Conservation (phyloP, 768 basidiomycete genomes). For the Fistulinella prunicolor region DNA sequence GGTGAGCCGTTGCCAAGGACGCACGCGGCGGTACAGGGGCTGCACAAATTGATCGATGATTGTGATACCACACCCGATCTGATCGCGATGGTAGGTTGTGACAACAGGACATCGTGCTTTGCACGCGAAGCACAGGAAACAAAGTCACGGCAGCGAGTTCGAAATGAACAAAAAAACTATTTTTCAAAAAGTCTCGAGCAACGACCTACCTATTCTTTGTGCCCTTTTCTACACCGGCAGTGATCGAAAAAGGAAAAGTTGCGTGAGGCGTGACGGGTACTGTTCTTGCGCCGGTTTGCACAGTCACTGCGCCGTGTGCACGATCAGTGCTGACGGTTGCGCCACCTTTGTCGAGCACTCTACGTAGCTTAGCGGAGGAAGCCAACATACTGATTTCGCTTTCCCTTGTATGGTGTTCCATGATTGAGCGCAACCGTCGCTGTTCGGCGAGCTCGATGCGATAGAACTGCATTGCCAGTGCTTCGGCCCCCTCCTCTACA, state of each 20-base stretch:
- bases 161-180: neutral
- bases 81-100: too few relatives aligned
- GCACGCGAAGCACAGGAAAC: neutral
- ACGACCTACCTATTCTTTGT: slow-evolving; percentile 77
- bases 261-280: slow-evolving; percentile 18
- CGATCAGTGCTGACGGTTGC: neutral
- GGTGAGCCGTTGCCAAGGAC: neutral
- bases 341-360: neutral
- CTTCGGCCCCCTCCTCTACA: slow-evolving; percentile 69
- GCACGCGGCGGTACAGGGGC: neutral
- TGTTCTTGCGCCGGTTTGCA: slow-evolving; percentile 14
- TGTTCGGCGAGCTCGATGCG: slow-evolving; percentile 90
- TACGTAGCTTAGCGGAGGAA: slow-evolving; percentile 9
- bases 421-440: slow-evolving; percentile 80
- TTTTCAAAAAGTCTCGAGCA: neutral
- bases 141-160: neutral
- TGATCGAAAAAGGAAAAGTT: slow-evolving; percentile 85
- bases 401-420: slow-evolving; percentile 85
- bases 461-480: slow-evolving; percentile 91
- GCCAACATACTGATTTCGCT: slow-evolving; percentile 24
- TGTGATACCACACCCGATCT: neutral
- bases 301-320: neutral
- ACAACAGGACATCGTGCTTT: too few relatives aligned
- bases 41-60: slow-evolving; percentile 5
- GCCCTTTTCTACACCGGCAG: slow-evolving; percentile 93